Percentiles rank a stretch among this genome's conserved stretches.
Conservation (phyloP, 768 basidiomycete genomes). For the Clathrus columnatus region DNA sequence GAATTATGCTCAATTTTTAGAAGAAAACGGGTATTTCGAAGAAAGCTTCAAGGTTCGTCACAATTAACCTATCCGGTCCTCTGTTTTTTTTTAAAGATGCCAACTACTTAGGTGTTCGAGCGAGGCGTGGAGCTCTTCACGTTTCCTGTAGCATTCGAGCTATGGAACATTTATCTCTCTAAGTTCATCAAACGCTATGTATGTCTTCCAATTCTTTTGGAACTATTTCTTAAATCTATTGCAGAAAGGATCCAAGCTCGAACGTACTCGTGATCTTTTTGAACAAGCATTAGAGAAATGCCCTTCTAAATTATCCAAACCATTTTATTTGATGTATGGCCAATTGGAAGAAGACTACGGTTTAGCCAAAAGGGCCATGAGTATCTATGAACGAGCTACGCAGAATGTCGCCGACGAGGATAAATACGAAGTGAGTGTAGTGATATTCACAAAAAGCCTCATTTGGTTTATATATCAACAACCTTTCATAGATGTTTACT, state of each 20-base stretch:
- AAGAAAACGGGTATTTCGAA: slow-evolving; percentile 97
- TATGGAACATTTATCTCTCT: slow-evolving; percentile 97
- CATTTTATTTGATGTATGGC: slow-evolving; percentile 94
- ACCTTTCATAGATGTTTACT: slow-evolving; percentile 69
- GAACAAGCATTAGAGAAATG: slow-evolving; percentile 97
- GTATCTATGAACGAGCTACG: slow-evolving; percentile 89
- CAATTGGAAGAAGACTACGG: slow-evolving; percentile 92
- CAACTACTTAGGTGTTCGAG: slow-evolving; percentile 67
- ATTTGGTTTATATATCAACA: slow-evolving; percentile 2
- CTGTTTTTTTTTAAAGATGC: neutral
- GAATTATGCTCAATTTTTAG: slow-evolving; percentile 94
- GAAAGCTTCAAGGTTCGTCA: slow-evolving; percentile 85
- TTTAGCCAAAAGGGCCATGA: slow-evolving; percentile 92
- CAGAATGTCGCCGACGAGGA: slow-evolving; percentile 80
- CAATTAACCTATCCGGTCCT: neutral
- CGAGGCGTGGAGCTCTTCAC: slow-evolving; percentile 96
- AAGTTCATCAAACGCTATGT: slow-evolving; percentile 98
- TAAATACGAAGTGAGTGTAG: slow-evolving; percentile 75
- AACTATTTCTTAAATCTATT: slow-evolving; percentile 2
- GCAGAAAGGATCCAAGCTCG: slow-evolving; percentile 87
- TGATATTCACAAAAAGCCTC: neutral
- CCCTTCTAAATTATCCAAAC: slow-evolving; percentile 89
- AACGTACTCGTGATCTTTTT: slow-evolving; percentile 93
- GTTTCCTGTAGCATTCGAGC: slow-evolving; percentile 95
- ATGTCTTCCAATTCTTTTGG: slow-evolving; percentile 23